Base-by-base conservation (phyloP, 2,329 filamentous ascomycete genomes). In the Tolypocladium pustulatum region DNA sequence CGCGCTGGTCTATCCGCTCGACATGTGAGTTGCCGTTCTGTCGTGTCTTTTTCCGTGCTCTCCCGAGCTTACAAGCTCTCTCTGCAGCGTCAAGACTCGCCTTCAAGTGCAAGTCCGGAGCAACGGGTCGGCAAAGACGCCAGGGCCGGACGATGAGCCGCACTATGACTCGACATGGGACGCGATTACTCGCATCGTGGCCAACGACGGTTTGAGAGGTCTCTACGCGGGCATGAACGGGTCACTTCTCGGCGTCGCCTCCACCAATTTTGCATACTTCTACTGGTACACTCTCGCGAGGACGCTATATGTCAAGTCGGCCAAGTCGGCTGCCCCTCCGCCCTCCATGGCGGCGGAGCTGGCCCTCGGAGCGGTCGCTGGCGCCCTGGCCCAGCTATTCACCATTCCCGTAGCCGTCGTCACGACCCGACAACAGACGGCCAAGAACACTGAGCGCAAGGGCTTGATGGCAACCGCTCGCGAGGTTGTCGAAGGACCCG, bases 191-290 rank as follows among this genome's bases (percentile, higher is more conserved):
- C 92, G 91, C 70, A 97, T 99, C 64, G 75, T 89, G 40, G 82
- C 86, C 59, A 85, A 84, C 57, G 94, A 99, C 65, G 94, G 94
- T 37, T 59, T 94, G 10, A 68, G 78, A 54, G 94, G 94, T 8
- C 83, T 99, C 9, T 99, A 99, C 69, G 85, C 89, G 57, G 94
- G 94, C 61, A 92, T 99, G 72, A 81, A 85, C 61, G 92, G 93
- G 56, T 86, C 92, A 5, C 79, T 99, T 22, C 77, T 97, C 56
- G 94, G 94, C 57, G 94, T 99, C 40, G 93, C 91, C 1, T 97
- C 92, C 32, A 97, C 93, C 57, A 99, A 99, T 74, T 99, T 99
- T 71, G 94, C 94, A 67, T 99, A 99, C 76, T 99, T 99, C 73
- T 99, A 99, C 78, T 97, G 93, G 92, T 97, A 97, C 73, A 93